Percentiles rank a stretch among this genome's conserved stretches.
Evolutionary conservation across 2,329 filamentous ascomycete species (phyloP).

Genomic region (Cercospora berteroae): DNA sequence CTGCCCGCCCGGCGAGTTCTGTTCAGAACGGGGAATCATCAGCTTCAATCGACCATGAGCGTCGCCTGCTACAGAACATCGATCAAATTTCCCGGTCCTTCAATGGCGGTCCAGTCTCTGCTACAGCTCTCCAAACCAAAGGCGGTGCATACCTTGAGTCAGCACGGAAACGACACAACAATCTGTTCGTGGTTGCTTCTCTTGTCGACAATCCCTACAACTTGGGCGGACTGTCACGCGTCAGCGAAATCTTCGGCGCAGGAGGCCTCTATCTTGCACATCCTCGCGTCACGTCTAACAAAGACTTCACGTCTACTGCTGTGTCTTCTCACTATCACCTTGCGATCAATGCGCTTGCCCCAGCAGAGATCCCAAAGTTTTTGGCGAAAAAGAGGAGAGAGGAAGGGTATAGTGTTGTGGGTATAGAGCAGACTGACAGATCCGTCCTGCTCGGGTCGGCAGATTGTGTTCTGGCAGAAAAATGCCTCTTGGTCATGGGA

Average conservation of each 20-base stretch:
- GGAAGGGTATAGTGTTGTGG: conserved; percentile 53
- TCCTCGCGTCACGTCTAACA: conserved; percentile 43
- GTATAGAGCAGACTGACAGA: conserved; percentile 55
- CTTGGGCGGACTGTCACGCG: conserved; percentile 51
- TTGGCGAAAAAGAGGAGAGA: conserved; percentile 44
- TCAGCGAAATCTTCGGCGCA: conserved; percentile 53
- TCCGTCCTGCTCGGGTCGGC: conserved; percentile 45
- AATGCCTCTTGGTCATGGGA: conserved; percentile 47
- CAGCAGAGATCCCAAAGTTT: conserved; percentile 35
- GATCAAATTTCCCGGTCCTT: conserved; percentile 22
- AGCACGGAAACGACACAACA: conserved; percentile 30
- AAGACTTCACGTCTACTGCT: conserved; percentile 51
- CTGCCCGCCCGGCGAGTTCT: neutral
- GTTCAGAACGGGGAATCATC: neutral
- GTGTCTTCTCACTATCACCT: conserved; percentile 53
- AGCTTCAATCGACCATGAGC: conserved; percentile 8
- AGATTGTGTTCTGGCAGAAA: conserved; percentile 35
- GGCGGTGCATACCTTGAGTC: conserved; percentile 45
- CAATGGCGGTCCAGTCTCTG: conserved; percentile 12
- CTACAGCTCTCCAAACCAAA: conserved; percentile 52
- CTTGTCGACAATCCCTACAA: conserved; percentile 53
- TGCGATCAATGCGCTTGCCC: conserved; percentile 41
- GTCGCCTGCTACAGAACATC: conserved; percentile 22
- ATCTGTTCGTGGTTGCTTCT: conserved; percentile 51
- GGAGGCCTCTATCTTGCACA: conserved; percentile 46